Evolutionary conservation across 108 stramenopile genomes (phyloP).

Genomic region (Pseudonitzschia multiseries): DNA sequence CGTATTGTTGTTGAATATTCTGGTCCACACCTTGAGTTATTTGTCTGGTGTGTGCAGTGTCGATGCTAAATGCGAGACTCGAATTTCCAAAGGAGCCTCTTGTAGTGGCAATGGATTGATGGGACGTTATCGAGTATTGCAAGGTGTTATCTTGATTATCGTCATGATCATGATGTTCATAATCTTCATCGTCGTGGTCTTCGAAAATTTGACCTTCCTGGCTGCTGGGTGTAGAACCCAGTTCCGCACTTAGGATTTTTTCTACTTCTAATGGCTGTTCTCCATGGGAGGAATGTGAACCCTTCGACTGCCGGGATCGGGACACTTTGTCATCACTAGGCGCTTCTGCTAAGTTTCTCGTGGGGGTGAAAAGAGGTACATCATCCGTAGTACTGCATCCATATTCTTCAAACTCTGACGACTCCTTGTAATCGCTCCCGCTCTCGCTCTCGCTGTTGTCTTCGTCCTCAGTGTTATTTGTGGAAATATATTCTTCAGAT

Average conservation of each 20-base stretch:
- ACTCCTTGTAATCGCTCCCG: background rate
- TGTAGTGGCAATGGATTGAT: background rate
- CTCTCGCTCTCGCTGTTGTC: background rate
- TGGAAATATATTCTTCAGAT: background rate
- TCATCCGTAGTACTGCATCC: background rate
- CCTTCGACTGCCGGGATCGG: background rate
- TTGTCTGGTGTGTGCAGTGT: background rate
- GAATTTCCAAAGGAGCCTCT: background rate
- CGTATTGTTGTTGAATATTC: background rate
- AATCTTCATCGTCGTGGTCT: background rate
- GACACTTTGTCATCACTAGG: background rate
- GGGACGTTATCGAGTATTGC: background rate
- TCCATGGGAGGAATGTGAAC: background rate
- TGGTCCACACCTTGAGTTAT: background rate
- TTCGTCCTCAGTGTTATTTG: background rate
- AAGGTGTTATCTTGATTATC: background rate
- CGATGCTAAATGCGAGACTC: conserved; percentile 3
- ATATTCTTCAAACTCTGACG: background rate
- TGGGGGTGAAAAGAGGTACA: background rate
- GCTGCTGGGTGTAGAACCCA: background rate
- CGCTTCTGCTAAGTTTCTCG: background rate
- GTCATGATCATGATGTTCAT: background rate
- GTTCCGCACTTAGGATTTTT: background rate
- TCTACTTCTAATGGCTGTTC: background rate
- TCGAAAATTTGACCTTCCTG: background rate